Percentiles rank a stretch among this genome's conserved stretches.
Evolutionary conservation across 345 rosid genomes (phyloP).

Genomic region (Litchi chinensis): DNA sequence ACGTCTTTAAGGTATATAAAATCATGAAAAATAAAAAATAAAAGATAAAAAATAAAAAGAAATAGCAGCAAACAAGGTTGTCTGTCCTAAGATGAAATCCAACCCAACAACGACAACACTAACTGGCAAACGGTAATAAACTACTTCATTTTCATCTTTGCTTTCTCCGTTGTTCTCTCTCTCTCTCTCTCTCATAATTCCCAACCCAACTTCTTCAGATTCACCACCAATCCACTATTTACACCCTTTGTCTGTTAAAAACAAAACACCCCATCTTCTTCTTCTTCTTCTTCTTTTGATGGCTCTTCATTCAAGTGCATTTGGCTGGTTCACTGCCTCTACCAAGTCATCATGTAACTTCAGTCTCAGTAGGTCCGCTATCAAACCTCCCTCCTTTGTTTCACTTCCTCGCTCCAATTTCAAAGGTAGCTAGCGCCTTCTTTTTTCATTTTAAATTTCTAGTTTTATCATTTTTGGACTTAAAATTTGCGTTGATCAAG

Average conservation of each 20-base stretch:
- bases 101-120: too few relatives aligned
- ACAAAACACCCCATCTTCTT: background rate
- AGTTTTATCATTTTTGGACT: background rate
- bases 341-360: constrained; percentile 13
- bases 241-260: background rate
- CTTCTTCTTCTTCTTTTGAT: constrained; percentile 1
- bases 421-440: constrained; percentile 23
- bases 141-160: background rate
- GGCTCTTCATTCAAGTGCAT: constrained; percentile 43
- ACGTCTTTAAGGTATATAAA: too few relatives aligned
- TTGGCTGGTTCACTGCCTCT: constrained; percentile 28
- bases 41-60: too few relatives aligned
- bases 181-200: background rate
- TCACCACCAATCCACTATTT: background rate
- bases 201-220: background rate
- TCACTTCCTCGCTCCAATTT: constrained; percentile 26
- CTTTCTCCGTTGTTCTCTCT: background rate
- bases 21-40: too few relatives aligned
- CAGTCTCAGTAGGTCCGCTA: constrained; percentile 19
- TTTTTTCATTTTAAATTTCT: background rate
- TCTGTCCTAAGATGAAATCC: background rate
- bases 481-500: background rate
- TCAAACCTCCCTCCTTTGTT: constrained; percentile 29
- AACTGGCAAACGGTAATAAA: background rate
- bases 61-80: background rate